Evolutionary conservation across 2,329 filamentous ascomycete species (phyloP), one percentile per base, ranked within the genome.

Genomic region (Apiospora hydei): DNA sequence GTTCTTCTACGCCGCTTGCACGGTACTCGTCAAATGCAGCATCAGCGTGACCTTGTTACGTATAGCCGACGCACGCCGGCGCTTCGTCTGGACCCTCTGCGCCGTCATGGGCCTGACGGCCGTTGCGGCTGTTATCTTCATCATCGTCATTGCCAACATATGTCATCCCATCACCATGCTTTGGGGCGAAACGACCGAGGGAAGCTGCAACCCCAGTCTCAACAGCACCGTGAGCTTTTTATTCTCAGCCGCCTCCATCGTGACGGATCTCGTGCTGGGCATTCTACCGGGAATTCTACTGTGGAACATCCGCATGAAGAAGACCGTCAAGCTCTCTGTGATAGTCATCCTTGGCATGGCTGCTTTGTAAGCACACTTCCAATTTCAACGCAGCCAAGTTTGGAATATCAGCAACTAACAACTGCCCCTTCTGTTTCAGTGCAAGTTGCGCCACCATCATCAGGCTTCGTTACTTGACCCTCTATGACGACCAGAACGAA

Each of bases 311-410:
- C 82, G 85, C 46, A 82, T 86, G 74, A 83, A 85, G 72, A 76
- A 77, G 26, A 78, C 80, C n/a, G 81, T 83, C 34, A 86, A 86
- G 74, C 75, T 84, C n/a, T 85, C 84, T 0, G 83, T 86, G 2
- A 79, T 81, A 44, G 75, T 84, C 0, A 81, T 86, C 47, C 83
- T 86, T 77, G 81, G 78, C 0, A 76, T 86, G 46, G 84, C 83
- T 73, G 83, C 84, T 46, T 81, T 84, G 82, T 84, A 75, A 78
- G 80, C 46, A 73, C 24, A 24, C 47, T 34, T n/a, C 5, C 10
- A 3, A 67, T 44, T 4, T 38, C 38, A 14, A 30, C 21, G n/a
- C 64, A 30, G 4, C 26, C 21, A 3, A 24, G 14, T 3, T 11
- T 30, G 24, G 0, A 2, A 3, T 14, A 26, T 26, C 0, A 16